Percentiles rank a stretch among this genome's conserved stretches.
Conservation (phyloP, 2,329 filamentous ascomycete genomes). For the Epichloe festucae region DNA sequence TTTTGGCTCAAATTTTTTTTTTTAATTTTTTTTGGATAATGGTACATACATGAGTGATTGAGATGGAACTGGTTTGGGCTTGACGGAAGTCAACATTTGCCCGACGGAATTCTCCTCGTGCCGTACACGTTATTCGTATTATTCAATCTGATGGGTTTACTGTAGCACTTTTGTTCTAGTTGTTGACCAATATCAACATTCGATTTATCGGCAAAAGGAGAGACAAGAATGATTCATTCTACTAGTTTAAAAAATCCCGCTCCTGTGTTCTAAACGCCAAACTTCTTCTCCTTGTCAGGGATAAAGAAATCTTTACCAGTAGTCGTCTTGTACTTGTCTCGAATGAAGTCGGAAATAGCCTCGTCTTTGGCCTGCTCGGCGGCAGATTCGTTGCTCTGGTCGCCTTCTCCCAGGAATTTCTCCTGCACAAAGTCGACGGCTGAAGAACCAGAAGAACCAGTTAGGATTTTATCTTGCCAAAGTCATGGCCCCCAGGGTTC, state of each 20-base stretch:
- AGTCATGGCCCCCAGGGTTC: no score
- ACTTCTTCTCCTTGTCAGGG: slow-evolving; percentile 49
- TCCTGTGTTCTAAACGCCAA: slow-evolving; percentile 9
- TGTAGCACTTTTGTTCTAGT: no score
- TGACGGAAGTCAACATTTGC: no score
- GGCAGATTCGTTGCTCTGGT: slow-evolving; percentile 60
- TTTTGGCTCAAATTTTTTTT: not conserved
- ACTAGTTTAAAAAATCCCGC: not conserved
- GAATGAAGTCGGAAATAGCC: slow-evolving; percentile 60
- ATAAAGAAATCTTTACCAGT: slow-evolving; percentile 59
- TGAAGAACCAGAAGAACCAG: slow-evolving; percentile 19
- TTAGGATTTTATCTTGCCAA: not conserved
- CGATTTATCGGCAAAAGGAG: no score
- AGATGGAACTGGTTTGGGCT: not conserved
- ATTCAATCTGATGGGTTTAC: no score
- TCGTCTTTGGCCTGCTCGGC: slow-evolving; percentile 76
- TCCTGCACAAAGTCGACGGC: slow-evolving; percentile 70
- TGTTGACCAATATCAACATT: no score
- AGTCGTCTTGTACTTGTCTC: slow-evolving; percentile 53
- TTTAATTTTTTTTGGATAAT: not conserved
- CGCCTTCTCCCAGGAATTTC: slow-evolving; percentile 54
- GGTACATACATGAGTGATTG: not conserved
- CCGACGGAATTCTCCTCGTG: no score
- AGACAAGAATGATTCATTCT: no score
- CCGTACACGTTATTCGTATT: no score